Evolutionary conservation across 2,329 filamentous ascomycete genomes (phyloP).

Genomic region (Xenoacremonium recifei): DNA sequence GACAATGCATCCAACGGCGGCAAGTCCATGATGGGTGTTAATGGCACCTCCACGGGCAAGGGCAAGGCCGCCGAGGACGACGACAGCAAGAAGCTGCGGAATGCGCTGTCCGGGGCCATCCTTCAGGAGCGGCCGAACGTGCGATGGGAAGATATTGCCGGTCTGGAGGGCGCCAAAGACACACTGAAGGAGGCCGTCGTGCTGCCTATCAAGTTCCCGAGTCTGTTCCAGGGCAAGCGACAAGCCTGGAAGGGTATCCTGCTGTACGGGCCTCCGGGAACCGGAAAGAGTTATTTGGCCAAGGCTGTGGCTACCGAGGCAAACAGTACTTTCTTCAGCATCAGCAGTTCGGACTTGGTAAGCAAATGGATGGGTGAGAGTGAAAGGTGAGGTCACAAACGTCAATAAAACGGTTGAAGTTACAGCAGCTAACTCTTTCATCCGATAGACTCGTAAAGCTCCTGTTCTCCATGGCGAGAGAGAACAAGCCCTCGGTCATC

Average conservation of each 20-base stretch:
- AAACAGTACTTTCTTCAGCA: constrained; percentile 98
- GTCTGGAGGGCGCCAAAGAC: constrained; percentile 90
- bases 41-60: constrained; percentile 61
- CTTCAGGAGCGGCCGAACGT: constrained; percentile 94
- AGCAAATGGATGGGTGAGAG: constrained; percentile 99
- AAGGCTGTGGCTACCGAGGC: constrained; percentile 98
- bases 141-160: constrained; percentile 97
- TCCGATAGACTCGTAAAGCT: constrained; percentile 80
- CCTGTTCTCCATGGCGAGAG: constrained; percentile 94
- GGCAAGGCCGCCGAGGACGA: constrained; percentile 67
- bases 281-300: constrained; percentile 95
- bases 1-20: constrained; percentile 63
- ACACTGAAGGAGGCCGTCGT: constrained; percentile 97
- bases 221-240: constrained; percentile 91
- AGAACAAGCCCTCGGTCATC: constrained; percentile 97
- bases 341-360: constrained; percentile 94
- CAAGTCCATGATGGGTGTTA: constrained; percentile 63
- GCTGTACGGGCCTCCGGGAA: constrained; percentile 93
- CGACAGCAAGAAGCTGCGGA: constrained; percentile 90
- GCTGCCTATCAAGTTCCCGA: constrained; percentile 96
- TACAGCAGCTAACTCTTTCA: constrained; percentile 16
- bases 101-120: constrained; percentile 87
- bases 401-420: constrained; percentile 5
- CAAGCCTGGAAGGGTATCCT: constrained; percentile 98
- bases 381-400: constrained; percentile 65